These are phyloP conservation scores for Piper betle DNA, from an alignment of 164 flowering plant genomes.

Conservation along the genomic window DNA sequence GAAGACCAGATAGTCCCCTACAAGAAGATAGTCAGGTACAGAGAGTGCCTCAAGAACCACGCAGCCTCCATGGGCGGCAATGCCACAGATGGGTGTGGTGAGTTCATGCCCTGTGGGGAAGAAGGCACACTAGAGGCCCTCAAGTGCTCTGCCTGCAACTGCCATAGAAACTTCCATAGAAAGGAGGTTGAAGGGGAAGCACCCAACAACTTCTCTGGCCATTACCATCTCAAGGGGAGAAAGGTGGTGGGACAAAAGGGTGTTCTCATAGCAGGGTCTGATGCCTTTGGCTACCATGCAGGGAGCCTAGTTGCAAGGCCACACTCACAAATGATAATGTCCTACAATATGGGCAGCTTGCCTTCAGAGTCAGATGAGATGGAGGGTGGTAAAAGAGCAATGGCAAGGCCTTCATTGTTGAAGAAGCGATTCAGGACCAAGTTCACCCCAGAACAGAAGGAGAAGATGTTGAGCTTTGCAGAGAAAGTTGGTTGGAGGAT, in stretches of 20 bases:
- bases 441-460: slow-evolving; percentile 80
- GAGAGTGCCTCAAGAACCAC: slow-evolving; percentile 85
- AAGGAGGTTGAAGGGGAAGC: slow-evolving; percentile 46
- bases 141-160: slow-evolving; percentile 76
- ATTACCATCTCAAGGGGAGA: slow-evolving; percentile 24
- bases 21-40: slow-evolving; percentile 41
- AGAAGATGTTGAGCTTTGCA: slow-evolving; percentile 71
- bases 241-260: slow-evolving; percentile 34
- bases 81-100: slow-evolving; percentile 91
- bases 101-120: slow-evolving; percentile 78
- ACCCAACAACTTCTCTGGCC: slow-evolving; percentile 11
- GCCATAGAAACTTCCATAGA: slow-evolving; percentile 91
- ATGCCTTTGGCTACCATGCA: slow-evolving; percentile 36
- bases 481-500: slow-evolving; percentile 88
- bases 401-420: slow-evolving; percentile 17
- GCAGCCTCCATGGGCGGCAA: slow-evolving; percentile 84
- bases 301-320: slow-evolving; percentile 22
- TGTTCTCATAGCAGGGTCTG: slow-evolving; percentile 16
- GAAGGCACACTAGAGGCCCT: slow-evolving; percentile 67
- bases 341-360: slow-evolving; percentile 29
- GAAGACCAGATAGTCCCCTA: neutral
- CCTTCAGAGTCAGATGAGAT: slow-evolving; percentile 58
- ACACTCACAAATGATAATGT: slow-evolving; percentile 40
- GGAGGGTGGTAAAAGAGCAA: slow-evolving; percentile 10
- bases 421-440: slow-evolving; percentile 80